Evolutionary conservation across 2,329 filamentous ascomycete species (phyloP).

Genomic region (Colletotrichum destructivum): DNA sequence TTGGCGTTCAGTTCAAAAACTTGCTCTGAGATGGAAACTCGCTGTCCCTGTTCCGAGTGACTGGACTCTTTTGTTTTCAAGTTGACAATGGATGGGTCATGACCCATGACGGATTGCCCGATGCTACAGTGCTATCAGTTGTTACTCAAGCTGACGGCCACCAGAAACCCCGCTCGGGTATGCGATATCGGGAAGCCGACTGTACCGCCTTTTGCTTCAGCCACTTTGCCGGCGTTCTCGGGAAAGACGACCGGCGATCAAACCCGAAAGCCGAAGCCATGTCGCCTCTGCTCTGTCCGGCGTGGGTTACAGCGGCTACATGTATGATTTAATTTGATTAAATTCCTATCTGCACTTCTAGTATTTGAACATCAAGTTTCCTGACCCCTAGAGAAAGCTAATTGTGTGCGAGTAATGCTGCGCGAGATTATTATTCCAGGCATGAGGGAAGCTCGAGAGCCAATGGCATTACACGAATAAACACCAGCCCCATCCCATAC

Average conservation of each 20-base stretch:
- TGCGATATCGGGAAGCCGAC: slow-evolving; percentile 28
- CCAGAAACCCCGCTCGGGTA: slow-evolving; percentile 36
- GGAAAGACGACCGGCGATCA: slow-evolving; percentile 1
- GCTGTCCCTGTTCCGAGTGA: too few species aligned
- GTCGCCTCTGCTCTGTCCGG: too few species aligned
- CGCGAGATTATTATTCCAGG: too few species aligned
- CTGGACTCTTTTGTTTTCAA: too few species aligned
- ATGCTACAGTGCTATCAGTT: not conserved
- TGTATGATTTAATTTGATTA: too few species aligned
- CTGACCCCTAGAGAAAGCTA: too few species aligned
- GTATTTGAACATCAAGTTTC: too few species aligned
- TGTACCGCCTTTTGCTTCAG: slow-evolving; percentile 5
- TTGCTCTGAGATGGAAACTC: not conserved
- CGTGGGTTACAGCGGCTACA: too few species aligned
- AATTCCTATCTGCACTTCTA: too few species aligned
- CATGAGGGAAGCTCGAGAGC: not conserved
- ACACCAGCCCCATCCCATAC: not conserved
- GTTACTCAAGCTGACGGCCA: not conserved
- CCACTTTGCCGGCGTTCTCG: slow-evolving; percentile 1
- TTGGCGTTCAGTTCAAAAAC: not conserved
- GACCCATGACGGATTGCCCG: too few species aligned
- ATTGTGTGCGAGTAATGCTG: too few species aligned
- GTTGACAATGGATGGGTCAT: too few species aligned
- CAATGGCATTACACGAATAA: slow-evolving; percentile 3
- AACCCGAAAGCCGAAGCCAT: not conserved